Percentiles rank a stretch among this genome's conserved stretches.
Conservation (phyloP, 2,329 filamentous ascomycete species). For the Diaporthe aspalathi region DNA sequence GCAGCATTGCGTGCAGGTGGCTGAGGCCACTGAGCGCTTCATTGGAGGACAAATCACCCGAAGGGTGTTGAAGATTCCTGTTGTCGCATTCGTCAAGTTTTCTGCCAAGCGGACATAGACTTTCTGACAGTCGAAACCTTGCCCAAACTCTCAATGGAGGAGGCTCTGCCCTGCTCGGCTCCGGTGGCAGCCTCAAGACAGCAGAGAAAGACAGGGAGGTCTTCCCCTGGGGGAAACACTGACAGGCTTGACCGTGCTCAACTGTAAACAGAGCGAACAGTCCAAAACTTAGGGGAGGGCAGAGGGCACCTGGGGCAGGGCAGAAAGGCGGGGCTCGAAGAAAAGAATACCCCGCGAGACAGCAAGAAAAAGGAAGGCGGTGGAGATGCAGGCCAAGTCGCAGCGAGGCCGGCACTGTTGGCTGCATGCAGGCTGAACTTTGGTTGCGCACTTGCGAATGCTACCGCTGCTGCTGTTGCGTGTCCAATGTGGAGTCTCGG, state of each 20-base stretch:
- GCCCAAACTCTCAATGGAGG: background rate
- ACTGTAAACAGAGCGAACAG: background rate
- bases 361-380: conserved; percentile 16
- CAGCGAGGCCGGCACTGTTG: conserved; percentile 22
- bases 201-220: background rate
- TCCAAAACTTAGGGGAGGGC: background rate
- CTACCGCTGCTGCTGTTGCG: background rate
- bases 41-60: conserved; percentile 29
- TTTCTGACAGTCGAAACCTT: background rate
- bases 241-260: background rate
- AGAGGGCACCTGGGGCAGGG: background rate
- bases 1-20: conserved; percentile 25
- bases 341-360: conserved; percentile 7
- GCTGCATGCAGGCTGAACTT: background rate
- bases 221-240: background rate
- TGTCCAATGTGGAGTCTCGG: background rate
- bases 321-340: background rate
- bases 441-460: background rate
- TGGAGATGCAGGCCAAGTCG: conserved; percentile 5
- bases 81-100: background rate
- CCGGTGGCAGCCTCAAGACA: background rate
- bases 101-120: background rate
- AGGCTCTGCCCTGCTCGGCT: background rate
- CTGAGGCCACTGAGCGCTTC: conserved; percentile 17
- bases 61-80: conserved; percentile 15